Evolutionary conservation across 495 filamentous ascomycete genomes (phyloP).

Genomic region (Immersiella caudata): DNA sequence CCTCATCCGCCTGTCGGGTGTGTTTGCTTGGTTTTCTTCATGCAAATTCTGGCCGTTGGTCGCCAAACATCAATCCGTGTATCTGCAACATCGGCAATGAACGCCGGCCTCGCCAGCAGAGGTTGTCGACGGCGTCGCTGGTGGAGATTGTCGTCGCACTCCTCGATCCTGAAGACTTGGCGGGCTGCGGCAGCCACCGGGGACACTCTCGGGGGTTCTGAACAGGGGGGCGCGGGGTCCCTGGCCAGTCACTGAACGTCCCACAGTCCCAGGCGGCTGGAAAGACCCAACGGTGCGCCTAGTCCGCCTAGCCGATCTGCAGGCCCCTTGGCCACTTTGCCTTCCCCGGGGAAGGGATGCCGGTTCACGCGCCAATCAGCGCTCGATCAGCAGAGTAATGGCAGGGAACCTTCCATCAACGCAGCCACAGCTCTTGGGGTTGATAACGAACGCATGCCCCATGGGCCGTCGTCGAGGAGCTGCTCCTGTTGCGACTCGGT

Average conservation of each 20-base stretch:
- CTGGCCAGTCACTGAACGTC: neutral
- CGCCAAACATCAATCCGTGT: neutral
- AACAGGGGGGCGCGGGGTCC: neutral
- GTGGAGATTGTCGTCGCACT: neutral
- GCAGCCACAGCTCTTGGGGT: neutral
- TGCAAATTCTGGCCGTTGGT: too few relatives aligned
- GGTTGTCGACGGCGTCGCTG: neutral
- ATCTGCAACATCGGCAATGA: neutral
- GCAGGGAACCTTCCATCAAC: neutral
- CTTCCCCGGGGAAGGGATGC: neutral
- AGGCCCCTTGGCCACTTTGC: neutral
- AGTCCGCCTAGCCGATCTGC: neutral
- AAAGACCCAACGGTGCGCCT: neutral
- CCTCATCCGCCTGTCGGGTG: too few relatives aligned
- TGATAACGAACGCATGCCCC: neutral
- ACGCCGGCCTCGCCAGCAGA: neutral
- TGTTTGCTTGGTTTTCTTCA: too few relatives aligned
- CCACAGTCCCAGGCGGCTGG: neutral
- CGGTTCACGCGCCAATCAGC: conserved; percentile 4
- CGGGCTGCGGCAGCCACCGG: neutral
- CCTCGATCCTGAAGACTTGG: too few relatives aligned
- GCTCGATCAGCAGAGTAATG: neutral
- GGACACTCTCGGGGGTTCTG: neutral
- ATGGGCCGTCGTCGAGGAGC: neutral
- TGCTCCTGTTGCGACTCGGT: neutral